Percentiles rank a stretch among this genome's conserved stretches.
Evolutionary conservation across 768 basidiomycete genomes (phyloP).

Genomic region (Amanita thiersii): DNA sequence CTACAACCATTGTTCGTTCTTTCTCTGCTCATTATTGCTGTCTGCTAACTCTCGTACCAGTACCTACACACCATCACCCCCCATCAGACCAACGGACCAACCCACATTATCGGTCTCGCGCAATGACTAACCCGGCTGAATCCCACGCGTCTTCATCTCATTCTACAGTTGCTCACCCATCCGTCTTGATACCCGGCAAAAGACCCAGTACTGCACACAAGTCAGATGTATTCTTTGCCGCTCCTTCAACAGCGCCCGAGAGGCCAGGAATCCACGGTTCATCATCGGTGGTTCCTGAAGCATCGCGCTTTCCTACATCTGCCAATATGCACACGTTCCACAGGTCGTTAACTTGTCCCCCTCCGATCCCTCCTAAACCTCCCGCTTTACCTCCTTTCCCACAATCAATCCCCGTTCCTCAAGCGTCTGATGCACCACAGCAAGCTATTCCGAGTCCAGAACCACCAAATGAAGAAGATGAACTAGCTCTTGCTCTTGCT

Average conservation of each 20-base stretch:
- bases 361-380: conserved; percentile 35
- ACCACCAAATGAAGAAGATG: conserved; percentile 24
- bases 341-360: conserved; percentile 17
- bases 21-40: not conserved
- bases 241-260: conserved; percentile 10
- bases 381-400: conserved; percentile 7
- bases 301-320: not conserved
- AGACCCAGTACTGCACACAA: conserved; percentile 24
- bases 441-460: not conserved
- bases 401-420: not conserved
- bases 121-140: conserved; percentile 2
- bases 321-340: conserved; percentile 6
- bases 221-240: conserved; percentile 23
- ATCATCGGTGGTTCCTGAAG: too few species aligned
- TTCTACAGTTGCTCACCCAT: conserved; percentile 13
- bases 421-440: not conserved
- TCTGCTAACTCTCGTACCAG: not conserved
- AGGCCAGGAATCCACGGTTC: too few species aligned
- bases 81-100: not conserved
- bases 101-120: conserved; percentile 1
- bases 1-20: not conserved
- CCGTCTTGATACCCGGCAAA: conserved; percentile 19
- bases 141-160: conserved; percentile 7
- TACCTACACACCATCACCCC: conserved; percentile 11
- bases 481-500: conserved; percentile 37